Conservation (phyloP, 129 eudicot genomes). For the Daucus carota region DH1_v3.0 NC_030386.2:14451501-14452000, state of each 20-base stretch:
- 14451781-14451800: conserved; percentile 49
- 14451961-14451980: too few relatives aligned
- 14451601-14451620: conserved; percentile 78
- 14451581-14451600: conserved; percentile 43
- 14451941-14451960: too few relatives aligned
- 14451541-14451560: neutral
- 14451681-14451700: conserved; percentile 57
- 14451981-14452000: too few relatives aligned
- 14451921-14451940: too few relatives aligned
- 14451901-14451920: too few relatives aligned
- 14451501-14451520: neutral
- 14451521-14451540: neutral
- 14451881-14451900: neutral
- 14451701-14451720: neutral
- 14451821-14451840: neutral
- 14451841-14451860: neutral
- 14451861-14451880: neutral
- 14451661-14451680: conserved; percentile 81
- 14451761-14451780: conserved; percentile 65
- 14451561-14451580: neutral
- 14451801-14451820: conserved; percentile 34
- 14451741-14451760: conserved; percentile 17
- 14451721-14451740: neutral
- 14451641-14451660: conserved; percentile 82
- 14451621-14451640: conserved; percentile 79